phyloP scores from a whole-genome alignment of 352 stramenopile species.

The Globisporangium barbulae region DNA sequence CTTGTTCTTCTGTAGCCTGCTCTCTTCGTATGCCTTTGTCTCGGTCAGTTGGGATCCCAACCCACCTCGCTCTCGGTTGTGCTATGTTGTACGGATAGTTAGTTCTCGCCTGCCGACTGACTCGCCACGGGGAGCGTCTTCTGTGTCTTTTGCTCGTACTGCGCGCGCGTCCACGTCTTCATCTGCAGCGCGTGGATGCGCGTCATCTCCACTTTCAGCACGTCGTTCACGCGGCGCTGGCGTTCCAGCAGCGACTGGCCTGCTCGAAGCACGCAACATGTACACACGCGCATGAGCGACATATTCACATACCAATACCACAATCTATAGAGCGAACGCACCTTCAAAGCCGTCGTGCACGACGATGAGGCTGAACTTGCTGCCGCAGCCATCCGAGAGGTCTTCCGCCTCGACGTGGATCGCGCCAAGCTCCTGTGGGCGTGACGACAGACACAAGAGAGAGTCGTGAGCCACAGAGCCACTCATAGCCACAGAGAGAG shows the following conservation, averaged over 20 bases:
- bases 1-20: background rate
- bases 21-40: background rate
- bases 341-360: slow-evolving; percentile 80
- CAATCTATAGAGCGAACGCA: slow-evolving; percentile 5
- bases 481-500: background rate
- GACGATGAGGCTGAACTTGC: slow-evolving; percentile 82
- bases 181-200: slow-evolving; percentile 83
- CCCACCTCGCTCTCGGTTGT: background rate
- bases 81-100: slow-evolving; percentile 8
- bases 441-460: background rate
- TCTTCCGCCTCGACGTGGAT: slow-evolving; percentile 69
- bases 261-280: no score
- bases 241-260: slow-evolving; percentile 73
- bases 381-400: slow-evolving; percentile 78
- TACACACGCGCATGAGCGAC: background rate
- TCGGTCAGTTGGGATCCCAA: background rate
- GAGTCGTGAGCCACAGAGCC: background rate
- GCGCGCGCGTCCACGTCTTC: slow-evolving; percentile 80
- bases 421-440: slow-evolving; percentile 50
- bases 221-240: slow-evolving; percentile 76
- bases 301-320: background rate
- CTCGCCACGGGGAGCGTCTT: slow-evolving; percentile 38
- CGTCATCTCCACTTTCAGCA: slow-evolving; percentile 80
- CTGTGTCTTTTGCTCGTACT: slow-evolving; percentile 83
- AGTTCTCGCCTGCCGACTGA: slow-evolving; percentile 57